Base-by-base conservation (phyloP, 1,284 basidiomycete genomes). In the Malassezia pachydermatis region DNA sequence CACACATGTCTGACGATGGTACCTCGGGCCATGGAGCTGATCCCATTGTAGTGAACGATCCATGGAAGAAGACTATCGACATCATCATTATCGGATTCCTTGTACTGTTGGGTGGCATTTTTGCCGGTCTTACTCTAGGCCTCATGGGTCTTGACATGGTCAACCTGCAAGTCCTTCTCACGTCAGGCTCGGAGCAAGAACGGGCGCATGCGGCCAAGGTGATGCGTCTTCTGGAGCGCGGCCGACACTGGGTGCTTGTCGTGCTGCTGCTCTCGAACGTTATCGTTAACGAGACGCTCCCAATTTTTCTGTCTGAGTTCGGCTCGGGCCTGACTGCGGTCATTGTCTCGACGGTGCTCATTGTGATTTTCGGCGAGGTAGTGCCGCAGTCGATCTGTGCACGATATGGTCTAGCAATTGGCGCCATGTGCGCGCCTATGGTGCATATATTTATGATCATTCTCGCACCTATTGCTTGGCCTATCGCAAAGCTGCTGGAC, bases 131-230 rank as follows among this genome's bases (percentile, higher is more conserved):
- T 44, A 94, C 88, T 0, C 80, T 95, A 17, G 89, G 86, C 5
- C 76, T 94, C 25, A 94, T 94, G 89, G 89, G 90, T 2, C 80
- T 94, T 16, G 90, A 96, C 64, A 84, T 89, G 61, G 79, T 95
- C 35, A 88, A 94, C 65, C 77, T 95, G 16, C 82, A 86, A 23
- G 89, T 94, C 1, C 76, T 92, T 20, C 77, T 84, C 1, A 78
- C 81, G 0, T 86, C 85, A 1, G 89, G 87, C 0, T 83, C 82
- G 17, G 79, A 88, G 63, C 60, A 65, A 27, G 75, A 77, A 59
- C 64, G 67, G 51, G 60, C 54, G 37, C 70, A 75, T 48, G 76
- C 76, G 0, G 62, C 72, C 10, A 75, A 70, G 48, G 76, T 77
- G 4, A 61, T 76, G 25, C 76, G 74, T n/a, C 76, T 95, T 2